phyloP scores from a whole-genome alignment of 768 basidiomycete species.

The Agaricus blazei region DNA sequence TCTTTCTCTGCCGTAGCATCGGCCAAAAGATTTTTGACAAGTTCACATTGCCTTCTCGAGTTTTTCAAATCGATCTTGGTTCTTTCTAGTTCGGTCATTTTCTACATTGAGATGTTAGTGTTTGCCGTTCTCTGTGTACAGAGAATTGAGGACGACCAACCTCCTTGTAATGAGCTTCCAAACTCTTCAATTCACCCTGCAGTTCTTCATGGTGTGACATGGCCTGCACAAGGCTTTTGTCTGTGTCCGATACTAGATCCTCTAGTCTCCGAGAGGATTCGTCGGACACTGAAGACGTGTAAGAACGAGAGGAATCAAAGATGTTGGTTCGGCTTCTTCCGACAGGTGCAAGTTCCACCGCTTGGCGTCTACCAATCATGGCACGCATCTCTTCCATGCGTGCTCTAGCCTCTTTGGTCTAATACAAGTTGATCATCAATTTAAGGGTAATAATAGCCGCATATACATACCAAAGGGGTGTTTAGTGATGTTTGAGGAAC shows the following conservation, averaged over 20 bases:
- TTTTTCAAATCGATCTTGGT: conserved; percentile 61
- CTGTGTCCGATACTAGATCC: conserved; percentile 50
- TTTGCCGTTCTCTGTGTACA: background rate
- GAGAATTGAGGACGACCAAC: conserved; percentile 28
- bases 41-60: conserved; percentile 67
- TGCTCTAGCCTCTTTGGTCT: conserved; percentile 74
- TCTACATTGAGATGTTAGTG: conserved; percentile 29
- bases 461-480: conserved; percentile 36
- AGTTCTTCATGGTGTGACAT: conserved; percentile 52
- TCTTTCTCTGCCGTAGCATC: conserved; percentile 86
- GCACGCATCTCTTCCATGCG: conserved; percentile 82
- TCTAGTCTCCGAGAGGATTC: conserved; percentile 44
- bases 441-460: background rate
- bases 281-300: conserved; percentile 21
- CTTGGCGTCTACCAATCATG: conserved; percentile 57
- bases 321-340: conserved; percentile 37
- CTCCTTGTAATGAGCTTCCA: conserved; percentile 52
- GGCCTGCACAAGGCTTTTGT: conserved; percentile 48
- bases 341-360: conserved; percentile 41
- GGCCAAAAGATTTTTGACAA: conserved; percentile 70
- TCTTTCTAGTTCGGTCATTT: conserved; percentile 57
- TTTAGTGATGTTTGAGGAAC: conserved; percentile 33
- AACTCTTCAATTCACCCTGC: conserved; percentile 40
- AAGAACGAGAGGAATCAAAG: conserved; percentile 25
- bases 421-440: background rate